These are phyloP conservation scores for Sclerotinia spermophila DNA, from an alignment of 2,329 filamentous ascomycete species.

Conservation along the genomic window DNA sequence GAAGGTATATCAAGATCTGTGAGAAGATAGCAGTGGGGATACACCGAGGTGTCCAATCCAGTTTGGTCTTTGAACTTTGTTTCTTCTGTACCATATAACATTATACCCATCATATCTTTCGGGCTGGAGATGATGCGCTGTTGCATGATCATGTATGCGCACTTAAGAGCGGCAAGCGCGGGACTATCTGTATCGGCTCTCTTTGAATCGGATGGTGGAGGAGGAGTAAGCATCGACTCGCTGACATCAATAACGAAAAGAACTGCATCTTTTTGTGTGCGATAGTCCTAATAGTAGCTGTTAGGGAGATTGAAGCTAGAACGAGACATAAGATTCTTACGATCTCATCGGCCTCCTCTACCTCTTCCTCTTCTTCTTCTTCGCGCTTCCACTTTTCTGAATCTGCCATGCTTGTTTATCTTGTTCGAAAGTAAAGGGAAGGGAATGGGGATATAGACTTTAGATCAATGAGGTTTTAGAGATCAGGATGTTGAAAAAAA, in stretches of 20 bases:
- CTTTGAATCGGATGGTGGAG: conserved; percentile 62
- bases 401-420: conserved; percentile 25
- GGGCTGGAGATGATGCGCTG: conserved; percentile 97
- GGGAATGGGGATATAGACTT: not conserved
- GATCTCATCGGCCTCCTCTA: conserved; percentile 64
- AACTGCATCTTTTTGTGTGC: conserved; percentile 94
- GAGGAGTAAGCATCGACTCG: conserved; percentile 74
- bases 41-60: conserved; percentile 55
- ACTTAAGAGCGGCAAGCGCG: conserved; percentile 81
- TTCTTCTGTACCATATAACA: conserved; percentile 86
- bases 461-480: not conserved
- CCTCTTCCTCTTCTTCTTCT: conserved; percentile 68
- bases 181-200: conserved; percentile 77
- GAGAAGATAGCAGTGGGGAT: conserved; percentile 90
- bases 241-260: conserved; percentile 93
- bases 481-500: too few species aligned
- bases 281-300: conserved; percentile 63
- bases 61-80: conserved; percentile 70
- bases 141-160: conserved; percentile 92
- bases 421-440: not conserved
- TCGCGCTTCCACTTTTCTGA: conserved; percentile 38
- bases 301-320: conserved; percentile 17
- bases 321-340: conserved; percentile 39
- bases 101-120: conserved; percentile 93
- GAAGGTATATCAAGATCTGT: conserved; percentile 84